Evolutionary conservation across 257 asterid genomes (phyloP).

Genomic region (Nicotiana otophora): DNA sequence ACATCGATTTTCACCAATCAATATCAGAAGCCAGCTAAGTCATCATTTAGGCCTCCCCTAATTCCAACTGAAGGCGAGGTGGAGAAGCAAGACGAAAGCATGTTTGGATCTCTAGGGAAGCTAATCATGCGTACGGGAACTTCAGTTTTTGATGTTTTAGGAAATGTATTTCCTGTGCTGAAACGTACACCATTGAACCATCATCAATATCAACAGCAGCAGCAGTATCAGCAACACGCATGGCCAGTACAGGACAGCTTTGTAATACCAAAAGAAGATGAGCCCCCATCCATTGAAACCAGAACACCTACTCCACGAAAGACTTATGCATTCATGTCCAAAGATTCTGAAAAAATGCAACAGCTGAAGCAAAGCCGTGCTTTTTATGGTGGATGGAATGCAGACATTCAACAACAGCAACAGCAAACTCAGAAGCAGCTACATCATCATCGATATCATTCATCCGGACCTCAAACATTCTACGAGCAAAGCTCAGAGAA

Average conservation of each 20-base stretch:
- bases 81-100: constrained; percentile 72
- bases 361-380: constrained; percentile 75
- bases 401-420: constrained; percentile 39
- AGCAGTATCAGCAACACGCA: constrained; percentile 40
- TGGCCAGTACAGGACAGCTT: constrained; percentile 90
- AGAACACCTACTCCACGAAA: constrained; percentile 83
- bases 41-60: constrained; percentile 51
- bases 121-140: constrained; percentile 59
- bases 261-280: constrained; percentile 68
- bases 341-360: constrained; percentile 83
- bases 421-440: constrained; percentile 57
- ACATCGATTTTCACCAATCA: constrained; percentile 23
- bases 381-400: constrained; percentile 71
- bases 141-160: constrained; percentile 54
- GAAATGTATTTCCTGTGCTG: constrained; percentile 60
- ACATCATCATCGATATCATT: constrained; percentile 56
- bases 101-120: constrained; percentile 55
- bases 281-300: constrained; percentile 67
- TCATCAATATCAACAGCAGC: constrained; percentile 31
- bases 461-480: constrained; percentile 58
- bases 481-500: constrained; percentile 60
- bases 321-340: constrained; percentile 85
- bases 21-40: constrained; percentile 53
- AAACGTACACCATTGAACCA: constrained; percentile 38
- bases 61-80: constrained; percentile 67